Evolutionary conservation across 1,284 basidiomycete genomes (phyloP).

Genomic region (Heterobasidion irregulare): DNA sequence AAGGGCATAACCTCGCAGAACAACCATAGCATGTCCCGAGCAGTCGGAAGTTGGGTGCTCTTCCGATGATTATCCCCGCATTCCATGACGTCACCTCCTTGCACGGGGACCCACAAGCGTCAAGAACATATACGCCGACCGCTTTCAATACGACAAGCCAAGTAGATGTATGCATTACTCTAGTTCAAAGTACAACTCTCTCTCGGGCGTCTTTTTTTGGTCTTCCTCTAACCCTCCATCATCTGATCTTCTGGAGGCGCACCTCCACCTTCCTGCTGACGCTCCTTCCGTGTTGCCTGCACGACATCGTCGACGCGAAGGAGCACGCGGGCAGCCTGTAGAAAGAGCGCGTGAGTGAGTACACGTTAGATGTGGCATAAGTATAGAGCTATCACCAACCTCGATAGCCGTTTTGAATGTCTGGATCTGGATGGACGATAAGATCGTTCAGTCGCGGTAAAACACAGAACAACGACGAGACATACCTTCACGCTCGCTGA

Average conservation of each 20-base stretch:
- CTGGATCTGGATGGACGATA: slow-evolving; percentile 56
- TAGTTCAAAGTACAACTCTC: neutral
- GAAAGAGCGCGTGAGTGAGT: neutral
- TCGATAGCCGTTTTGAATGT: slow-evolving; percentile 97
- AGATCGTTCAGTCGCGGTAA: neutral
- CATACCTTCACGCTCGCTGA: slow-evolving; percentile 88
- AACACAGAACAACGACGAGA: neutral
- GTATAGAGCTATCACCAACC: slow-evolving; percentile 27
- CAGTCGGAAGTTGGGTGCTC: no score
- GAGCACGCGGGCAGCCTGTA: slow-evolving; percentile 78
- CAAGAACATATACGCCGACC: no score
- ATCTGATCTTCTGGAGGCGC: slow-evolving; percentile 53
- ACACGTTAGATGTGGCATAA: neutral
- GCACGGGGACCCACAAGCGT: no score
- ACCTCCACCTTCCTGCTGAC: slow-evolving; percentile 40
- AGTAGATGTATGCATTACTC: neutral
- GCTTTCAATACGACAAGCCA: no score
- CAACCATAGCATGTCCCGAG: no score
- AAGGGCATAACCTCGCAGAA: no score
- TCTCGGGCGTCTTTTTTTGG: neutral
- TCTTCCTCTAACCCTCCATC: slow-evolving; percentile 24
- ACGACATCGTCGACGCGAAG: slow-evolving; percentile 95
- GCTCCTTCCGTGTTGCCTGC: slow-evolving; percentile 70
- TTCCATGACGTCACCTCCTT: no score
- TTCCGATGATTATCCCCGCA: no score